Percentiles rank a stretch among this genome's conserved stretches.
Conservation (phyloP, 208 protist genomes). For the Crithidia bombi region DNA sequence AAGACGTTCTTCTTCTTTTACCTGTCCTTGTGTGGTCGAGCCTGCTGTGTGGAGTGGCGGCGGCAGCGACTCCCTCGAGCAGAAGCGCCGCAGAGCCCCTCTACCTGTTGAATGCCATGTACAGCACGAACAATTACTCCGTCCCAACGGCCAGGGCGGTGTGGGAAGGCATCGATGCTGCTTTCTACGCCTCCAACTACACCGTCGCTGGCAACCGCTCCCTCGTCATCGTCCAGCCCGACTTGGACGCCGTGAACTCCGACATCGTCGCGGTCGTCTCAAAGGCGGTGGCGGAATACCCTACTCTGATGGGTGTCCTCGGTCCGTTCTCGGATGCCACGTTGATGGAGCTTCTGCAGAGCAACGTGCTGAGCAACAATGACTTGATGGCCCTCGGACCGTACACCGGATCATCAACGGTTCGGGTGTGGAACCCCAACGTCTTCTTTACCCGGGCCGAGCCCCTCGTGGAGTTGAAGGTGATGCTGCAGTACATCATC, state of each 20-base stretch:
- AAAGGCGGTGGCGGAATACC: not conserved
- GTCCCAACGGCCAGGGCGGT: constrained; percentile 19
- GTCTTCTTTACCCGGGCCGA: constrained; percentile 50
- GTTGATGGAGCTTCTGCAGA: constrained; percentile 7
- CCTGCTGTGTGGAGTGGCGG: not conserved
- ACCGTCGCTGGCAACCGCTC: constrained; percentile 9
- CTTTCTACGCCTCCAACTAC: constrained; percentile 30
- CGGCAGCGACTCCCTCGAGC: no score
- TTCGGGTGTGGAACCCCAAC: constrained; percentile 39
- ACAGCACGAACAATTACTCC: not conserved
- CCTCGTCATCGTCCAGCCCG: constrained; percentile 22
- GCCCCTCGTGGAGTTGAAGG: constrained; percentile 35
- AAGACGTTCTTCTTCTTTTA: not conserved
- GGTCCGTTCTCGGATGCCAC: constrained; percentile 39
- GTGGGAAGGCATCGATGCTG: constrained; percentile 28
- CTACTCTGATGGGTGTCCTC: constrained; percentile 22
- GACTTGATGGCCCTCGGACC: constrained; percentile 37
- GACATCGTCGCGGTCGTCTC: constrained; percentile 8
- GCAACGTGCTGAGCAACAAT: constrained; percentile 18
- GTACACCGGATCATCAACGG: constrained; percentile 39
- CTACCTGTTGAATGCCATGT: constrained; percentile 26
- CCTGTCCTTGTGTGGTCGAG: not conserved
- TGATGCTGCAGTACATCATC: constrained; percentile 40
- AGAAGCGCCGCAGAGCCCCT: constrained; percentile 4
- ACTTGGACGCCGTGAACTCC: not conserved